Conservation (phyloP, 352 stramenopile species). For the Phytophthora agathidicida region DNA sequence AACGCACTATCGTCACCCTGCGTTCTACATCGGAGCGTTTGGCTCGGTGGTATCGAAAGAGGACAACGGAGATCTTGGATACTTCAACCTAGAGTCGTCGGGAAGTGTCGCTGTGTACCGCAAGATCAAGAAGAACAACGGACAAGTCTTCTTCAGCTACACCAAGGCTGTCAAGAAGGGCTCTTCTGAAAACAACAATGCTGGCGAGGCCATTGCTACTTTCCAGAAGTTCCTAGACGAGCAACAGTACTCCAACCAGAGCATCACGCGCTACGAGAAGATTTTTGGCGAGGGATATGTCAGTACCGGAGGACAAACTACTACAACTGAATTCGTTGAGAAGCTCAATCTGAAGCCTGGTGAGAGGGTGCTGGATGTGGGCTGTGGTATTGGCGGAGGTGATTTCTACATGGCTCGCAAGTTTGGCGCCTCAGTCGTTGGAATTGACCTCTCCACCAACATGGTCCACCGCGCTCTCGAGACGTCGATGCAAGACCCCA, state of each 20-base stretch:
- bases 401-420: constrained; percentile 92
- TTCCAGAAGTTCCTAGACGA: constrained; percentile 79
- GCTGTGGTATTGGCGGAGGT: constrained; percentile 91
- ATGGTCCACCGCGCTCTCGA: constrained; percentile 80
- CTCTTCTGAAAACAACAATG: constrained; percentile 4
- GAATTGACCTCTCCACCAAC: constrained; percentile 78
- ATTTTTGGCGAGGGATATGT: constrained; percentile 80
- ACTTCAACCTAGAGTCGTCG: constrained; percentile 70
- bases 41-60: constrained; percentile 56
- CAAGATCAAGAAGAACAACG: constrained; percentile 86
- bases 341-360: constrained; percentile 66
- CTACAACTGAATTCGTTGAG: constrained; percentile 74
- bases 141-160: constrained; percentile 79
- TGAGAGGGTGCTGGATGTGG: constrained; percentile 88
- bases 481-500: constrained; percentile 54
- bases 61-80: constrained; percentile 41
- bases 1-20: constrained; percentile 71
- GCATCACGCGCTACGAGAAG: constrained; percentile 77
- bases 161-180: constrained; percentile 55
- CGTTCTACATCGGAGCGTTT: constrained; percentile 69
- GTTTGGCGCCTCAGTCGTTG: constrained; percentile 80
- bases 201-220: constrained; percentile 43
- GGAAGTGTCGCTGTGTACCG: constrained; percentile 70
- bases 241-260: constrained; percentile 75
- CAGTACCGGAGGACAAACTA: constrained; percentile 67